Evolutionary conservation across 2,329 filamentous ascomycete species (phyloP), one percentile per base, ranked within the genome.

Genomic region (Phyllosticta citriasiana): DNA sequence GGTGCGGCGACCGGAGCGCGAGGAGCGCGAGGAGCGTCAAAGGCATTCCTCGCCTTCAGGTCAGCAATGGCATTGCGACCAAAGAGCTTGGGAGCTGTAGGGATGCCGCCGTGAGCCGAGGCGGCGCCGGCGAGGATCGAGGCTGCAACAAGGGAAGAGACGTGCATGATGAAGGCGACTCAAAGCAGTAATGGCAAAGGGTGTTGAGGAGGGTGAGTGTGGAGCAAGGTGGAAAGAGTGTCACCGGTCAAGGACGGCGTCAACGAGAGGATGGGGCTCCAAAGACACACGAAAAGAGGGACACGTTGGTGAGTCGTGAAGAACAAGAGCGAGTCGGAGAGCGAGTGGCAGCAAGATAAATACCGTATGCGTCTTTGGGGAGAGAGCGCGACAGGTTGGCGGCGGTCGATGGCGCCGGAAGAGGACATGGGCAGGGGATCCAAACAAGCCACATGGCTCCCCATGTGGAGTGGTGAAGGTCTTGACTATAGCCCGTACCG

Each of bases 11-110:
- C 52, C 57, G 65, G 63, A 64, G 67, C 65, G 59, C 63, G 65
- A 40, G 64, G 61, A 56, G 67, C 68, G 55, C 65, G 63, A n/a
- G 67, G 61, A 62, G 62, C 68, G 59, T 65, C 67, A 47, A 69
- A 69, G n/a, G 74, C 40, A 59, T 69, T 67, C 63, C 71, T 67
- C 52, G 65, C 66, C 65, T 67, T 72, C 63, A 72, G 64, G 57
- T 74, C 70, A 52, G 64, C 69, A 55, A 72, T 65, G 65, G 72
- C 70, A 53, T 63, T 68, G n/a, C 68, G 69, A 55, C 71, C 72
- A 56, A 71, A 68, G 57, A 74, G 67, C 63, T 70, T 74, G 6
- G 71, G 72, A 6, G 66, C 64, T 57, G 68, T 66, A 53, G 69
- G 63, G 14, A 47, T 57, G 19, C 59, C 65, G 50, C 65, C 69